Base-by-base conservation (phyloP, 441 rosid genomes). In the Adansonia grandidieri region DNA sequence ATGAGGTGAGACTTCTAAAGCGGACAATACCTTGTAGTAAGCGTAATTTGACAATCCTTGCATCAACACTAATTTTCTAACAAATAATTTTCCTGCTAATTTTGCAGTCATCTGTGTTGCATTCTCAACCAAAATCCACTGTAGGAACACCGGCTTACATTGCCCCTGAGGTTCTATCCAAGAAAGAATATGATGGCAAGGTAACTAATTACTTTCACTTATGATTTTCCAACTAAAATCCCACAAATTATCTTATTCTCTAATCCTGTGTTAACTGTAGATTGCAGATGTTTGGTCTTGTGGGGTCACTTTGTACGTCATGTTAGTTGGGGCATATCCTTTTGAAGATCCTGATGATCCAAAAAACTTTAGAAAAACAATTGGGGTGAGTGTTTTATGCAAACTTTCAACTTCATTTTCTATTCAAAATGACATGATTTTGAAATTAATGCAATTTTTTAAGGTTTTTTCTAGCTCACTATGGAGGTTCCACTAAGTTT, bases 231-330 rank as follows among this genome's bases (percentile, higher is more conserved):
- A 13, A 63, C 9, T 28, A 5, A 32, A 63, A 63, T 28, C 9
- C 19, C 44, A 5, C 0, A 62, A 7, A n/a, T 62, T 28, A 4
- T 61, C 65, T 10, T 1, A n/a, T n/a, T 4, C 5, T 14, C 48
- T 82, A 60, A 80, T 65, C 76, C 19, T 56, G 56, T 44, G 69
- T 45, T n/a, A 57, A 37, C 14, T 71, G 70, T 51, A 89, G 93
- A 81, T 89, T 78, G 89, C 93, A 80, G 91, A 91, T 87, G 96
- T 88, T 77, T 90, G 93, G 96, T 91, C 90, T 20, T 87, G 91
- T 79, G 96, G 93, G 64, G 96, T 90, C 10, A 90, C 93, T 57
- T 82, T 90, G 6, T 90, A 87, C 79, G 96, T 90, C 50, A 91
- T 91, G 96, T 83, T 91, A 40, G 88, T 90, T 20, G 96, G 96